These are phyloP conservation scores for Hamamelis virginiana DNA, from an alignment of 164 flowering plant genomes.

Conservation along the genomic window DNA sequence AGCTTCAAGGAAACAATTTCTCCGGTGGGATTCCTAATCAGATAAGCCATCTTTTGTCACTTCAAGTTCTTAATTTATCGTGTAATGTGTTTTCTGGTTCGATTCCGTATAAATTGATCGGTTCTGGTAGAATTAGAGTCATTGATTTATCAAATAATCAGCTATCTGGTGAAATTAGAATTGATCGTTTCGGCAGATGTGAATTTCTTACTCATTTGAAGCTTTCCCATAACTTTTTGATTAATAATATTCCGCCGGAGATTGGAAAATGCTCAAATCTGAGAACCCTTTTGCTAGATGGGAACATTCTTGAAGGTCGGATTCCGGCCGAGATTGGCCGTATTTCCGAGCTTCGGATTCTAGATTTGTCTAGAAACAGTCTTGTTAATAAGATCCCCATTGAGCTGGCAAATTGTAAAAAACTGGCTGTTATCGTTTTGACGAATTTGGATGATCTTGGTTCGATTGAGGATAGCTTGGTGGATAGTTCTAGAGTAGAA, in stretches of 20 bases:
- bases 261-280: slow-evolving; percentile 59
- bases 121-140: slow-evolving; percentile 26
- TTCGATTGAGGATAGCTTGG: slow-evolving; percentile 7
- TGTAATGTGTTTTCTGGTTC: slow-evolving; percentile 48
- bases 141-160: slow-evolving; percentile 60
- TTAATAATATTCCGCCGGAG: slow-evolving; percentile 43
- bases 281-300: slow-evolving; percentile 48
- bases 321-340: slow-evolving; percentile 61
- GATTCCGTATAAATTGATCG: slow-evolving; percentile 47
- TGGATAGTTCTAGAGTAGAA: slow-evolving; percentile 35
- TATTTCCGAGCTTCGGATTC: slow-evolving; percentile 47
- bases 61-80: slow-evolving; percentile 53
- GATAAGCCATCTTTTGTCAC: slow-evolving; percentile 39
- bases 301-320: slow-evolving; percentile 54
- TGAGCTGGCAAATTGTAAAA: slow-evolving; percentile 49
- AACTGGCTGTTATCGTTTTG: slow-evolving; percentile 49
- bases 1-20: slow-evolving; percentile 65
- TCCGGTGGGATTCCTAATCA: slow-evolving; percentile 51
- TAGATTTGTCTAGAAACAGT: slow-evolving; percentile 74
- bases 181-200: slow-evolving; percentile 32
- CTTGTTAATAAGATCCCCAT: slow-evolving; percentile 57
- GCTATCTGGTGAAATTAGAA: slow-evolving; percentile 39
- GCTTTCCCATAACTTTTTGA: slow-evolving; percentile 54
- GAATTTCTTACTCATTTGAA: slow-evolving; percentile 37
- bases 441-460: slow-evolving; percentile 42